Evolutionary conservation across 1,284 basidiomycete genomes (phyloP), one percentile per base, ranked within the genome.

Genomic region (Omphalotus olearius): DNA sequence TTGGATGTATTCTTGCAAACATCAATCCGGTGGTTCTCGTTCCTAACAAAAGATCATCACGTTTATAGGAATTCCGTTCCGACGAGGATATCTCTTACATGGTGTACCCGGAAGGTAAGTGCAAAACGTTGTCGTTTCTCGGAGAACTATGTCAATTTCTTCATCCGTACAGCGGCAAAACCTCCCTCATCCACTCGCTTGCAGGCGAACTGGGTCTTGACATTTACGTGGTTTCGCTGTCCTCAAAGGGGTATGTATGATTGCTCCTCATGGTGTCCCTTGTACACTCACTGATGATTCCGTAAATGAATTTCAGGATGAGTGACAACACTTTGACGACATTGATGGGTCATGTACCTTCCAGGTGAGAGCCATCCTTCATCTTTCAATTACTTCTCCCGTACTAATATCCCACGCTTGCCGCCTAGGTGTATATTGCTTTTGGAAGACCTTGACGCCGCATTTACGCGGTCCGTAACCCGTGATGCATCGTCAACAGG

Each of bases 191-290:
- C 62, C 89, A 91, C 64, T 91, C 91, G 4, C 69, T 93, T 54
- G 91, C 91, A 44, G 88, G 89, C 47, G 89, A 92, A 63, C 75
- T 93, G 37, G 82, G 85, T n/a, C 75, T 93, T 25, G 90, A 93
- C 67, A 91, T 94, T 57, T 93, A 93, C 64, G 88, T 91, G 47
- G 82, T 93, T 56, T 90, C 86, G 50, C 71, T 94, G 47, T 91
- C 88, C 42, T 82, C 86, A 37, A 91, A 91, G 66, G 88, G 87
- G 88, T 88, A 70, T 58, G 78, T 50, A 50, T 45, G 52, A 52
- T 37, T 45, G 50, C 5, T 38, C 47, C 45, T 47, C 36, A 30
- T 33, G 13, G 13, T 33, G 7, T 33, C 7, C 30, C 2, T 13
- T 33, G 3, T 33, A 33, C 9, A 9, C 30, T 7, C 9, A 38